These are phyloP conservation scores for Alternaria sp. DNA, from an alignment of 2,329 filamentous ascomycete genomes.

Conservation along the genomic window DNA sequence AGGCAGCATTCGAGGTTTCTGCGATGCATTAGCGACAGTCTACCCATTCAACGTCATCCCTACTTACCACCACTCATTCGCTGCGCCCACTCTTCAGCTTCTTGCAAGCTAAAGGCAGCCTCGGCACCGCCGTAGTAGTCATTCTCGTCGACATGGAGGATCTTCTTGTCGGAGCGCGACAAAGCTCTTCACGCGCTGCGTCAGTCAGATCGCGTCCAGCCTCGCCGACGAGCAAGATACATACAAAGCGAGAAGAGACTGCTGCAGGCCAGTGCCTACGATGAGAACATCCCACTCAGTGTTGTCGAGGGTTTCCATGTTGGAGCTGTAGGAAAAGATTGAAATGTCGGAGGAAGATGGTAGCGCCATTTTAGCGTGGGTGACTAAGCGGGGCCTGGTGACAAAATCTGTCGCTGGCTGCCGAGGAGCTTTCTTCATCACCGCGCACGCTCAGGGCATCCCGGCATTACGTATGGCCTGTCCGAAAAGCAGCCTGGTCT, in stretches of 20 bases:
- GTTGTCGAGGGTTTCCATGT: conserved; percentile 58
- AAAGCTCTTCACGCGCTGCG: conserved; percentile 76
- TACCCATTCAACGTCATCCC: background rate
- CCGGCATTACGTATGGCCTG: conserved; percentile 41
- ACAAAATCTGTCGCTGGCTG: conserved; percentile 31
- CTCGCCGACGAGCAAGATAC: conserved; percentile 29
- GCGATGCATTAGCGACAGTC: conserved; percentile 10
- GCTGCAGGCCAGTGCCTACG: conserved; percentile 59
- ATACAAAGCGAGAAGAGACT: conserved; percentile 62
- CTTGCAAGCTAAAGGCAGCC: conserved; percentile 83
- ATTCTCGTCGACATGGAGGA: conserved; percentile 88
- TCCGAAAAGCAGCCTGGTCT: conserved; percentile 47
- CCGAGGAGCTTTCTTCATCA: conserved; percentile 25
- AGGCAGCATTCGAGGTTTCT: conserved; percentile 29
- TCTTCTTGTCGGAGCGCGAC: conserved; percentile 88
- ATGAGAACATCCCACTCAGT: conserved; percentile 61
- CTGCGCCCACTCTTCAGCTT: conserved; percentile 76
- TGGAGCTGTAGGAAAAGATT: conserved; percentile 26
- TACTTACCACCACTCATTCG: conserved; percentile 46
- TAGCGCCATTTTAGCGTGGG: conserved; percentile 23
- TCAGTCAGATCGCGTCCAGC: conserved; percentile 70
- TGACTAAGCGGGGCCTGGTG: conserved; percentile 40
- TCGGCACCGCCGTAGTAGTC: conserved; percentile 87
- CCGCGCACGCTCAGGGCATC: conserved; percentile 47
- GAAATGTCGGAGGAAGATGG: conserved; percentile 26